Conservation (phyloP, 352 stramenopile genomes). For the Elongisporangium prolatum region DNA sequence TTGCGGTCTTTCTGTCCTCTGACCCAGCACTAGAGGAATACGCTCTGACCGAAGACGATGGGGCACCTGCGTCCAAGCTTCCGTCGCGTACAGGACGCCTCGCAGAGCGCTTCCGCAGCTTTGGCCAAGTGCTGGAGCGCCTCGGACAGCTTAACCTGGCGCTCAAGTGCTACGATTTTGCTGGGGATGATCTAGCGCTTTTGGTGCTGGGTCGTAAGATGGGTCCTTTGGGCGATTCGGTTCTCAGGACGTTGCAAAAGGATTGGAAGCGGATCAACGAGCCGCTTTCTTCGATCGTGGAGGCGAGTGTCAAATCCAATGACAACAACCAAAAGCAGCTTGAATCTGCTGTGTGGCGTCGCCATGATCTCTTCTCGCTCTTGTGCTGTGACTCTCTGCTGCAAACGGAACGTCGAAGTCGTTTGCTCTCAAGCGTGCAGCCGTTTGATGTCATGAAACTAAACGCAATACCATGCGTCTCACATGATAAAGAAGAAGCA, state of each 20-base stretch:
- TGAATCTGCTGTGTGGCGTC: slow-evolving; percentile 13
- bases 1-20: slow-evolving; percentile 38
- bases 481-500: slow-evolving; percentile 6
- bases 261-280: slow-evolving; percentile 53
- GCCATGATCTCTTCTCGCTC: slow-evolving; percentile 53
- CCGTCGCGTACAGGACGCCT: slow-evolving; percentile 42
- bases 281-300: slow-evolving; percentile 36
- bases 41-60: slow-evolving; percentile 39
- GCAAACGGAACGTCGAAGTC: slow-evolving; percentile 62
- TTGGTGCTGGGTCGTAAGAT: slow-evolving; percentile 38
- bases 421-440: slow-evolving; percentile 43
- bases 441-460: slow-evolving; percentile 46
- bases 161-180: slow-evolving; percentile 60
- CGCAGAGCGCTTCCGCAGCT: slow-evolving; percentile 29
- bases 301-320: slow-evolving; percentile 13
- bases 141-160: slow-evolving; percentile 53
- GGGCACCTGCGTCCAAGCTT: slow-evolving; percentile 37
- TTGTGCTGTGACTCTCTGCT: slow-evolving; percentile 58
- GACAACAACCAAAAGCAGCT: slow-evolving; percentile 5
- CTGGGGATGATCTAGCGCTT: slow-evolving; percentile 62
- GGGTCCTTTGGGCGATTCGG: slow-evolving; percentile 7
- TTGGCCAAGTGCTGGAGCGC: slow-evolving; percentile 39
- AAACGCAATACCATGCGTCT: background rate
- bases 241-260: slow-evolving; percentile 41
- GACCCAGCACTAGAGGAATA: slow-evolving; percentile 71